These are phyloP conservation scores for Aspergillus latus DNA, from an alignment of 2,329 filamentous ascomycete species.

Conservation along the genomic window DNA sequence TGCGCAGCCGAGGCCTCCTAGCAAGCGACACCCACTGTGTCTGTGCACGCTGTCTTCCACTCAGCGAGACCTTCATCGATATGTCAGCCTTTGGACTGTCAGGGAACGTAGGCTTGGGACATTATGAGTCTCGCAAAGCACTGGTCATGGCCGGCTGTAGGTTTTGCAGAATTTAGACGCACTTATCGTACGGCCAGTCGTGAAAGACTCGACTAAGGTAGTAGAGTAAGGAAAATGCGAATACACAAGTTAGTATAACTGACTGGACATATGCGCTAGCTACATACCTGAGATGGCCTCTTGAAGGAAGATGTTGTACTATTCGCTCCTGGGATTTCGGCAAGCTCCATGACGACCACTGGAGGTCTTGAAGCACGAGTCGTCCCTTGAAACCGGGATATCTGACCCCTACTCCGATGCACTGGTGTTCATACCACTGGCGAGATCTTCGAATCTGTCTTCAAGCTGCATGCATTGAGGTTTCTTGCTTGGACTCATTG, in stretches of 20 bases:
- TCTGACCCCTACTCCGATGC: conserved; percentile 31
- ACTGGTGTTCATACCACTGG: conserved; percentile 44
- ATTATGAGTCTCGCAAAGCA: conserved; percentile 42
- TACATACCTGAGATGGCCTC: neutral
- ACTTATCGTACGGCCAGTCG: conserved; percentile 26
- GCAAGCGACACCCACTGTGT: conserved; percentile 5
- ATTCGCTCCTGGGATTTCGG: conserved; percentile 29
- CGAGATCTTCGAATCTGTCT: conserved; percentile 44
- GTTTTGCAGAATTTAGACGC: conserved; percentile 34
- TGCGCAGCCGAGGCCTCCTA: neutral
- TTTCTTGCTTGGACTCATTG: neutral
- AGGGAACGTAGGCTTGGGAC: conserved; percentile 29
- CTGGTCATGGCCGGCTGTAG: conserved; percentile 19
- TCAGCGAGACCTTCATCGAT: conserved; percentile 20
- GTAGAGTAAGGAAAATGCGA: conserved; percentile 29
- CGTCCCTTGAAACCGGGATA: conserved; percentile 35
- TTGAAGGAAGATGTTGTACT: neutral
- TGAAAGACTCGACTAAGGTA: conserved; percentile 32
- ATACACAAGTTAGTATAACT: conserved; percentile 28
- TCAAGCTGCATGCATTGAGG: neutral
- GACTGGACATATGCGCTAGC: neutral
- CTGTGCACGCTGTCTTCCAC: conserved; percentile 3
- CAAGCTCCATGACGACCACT: conserved; percentile 29
- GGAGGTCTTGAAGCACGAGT: conserved; percentile 45
- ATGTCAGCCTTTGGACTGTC: conserved; percentile 22